phyloP scores from a whole-genome alignment of 331 rosid genomes.

The Acacia concinna region DNA sequence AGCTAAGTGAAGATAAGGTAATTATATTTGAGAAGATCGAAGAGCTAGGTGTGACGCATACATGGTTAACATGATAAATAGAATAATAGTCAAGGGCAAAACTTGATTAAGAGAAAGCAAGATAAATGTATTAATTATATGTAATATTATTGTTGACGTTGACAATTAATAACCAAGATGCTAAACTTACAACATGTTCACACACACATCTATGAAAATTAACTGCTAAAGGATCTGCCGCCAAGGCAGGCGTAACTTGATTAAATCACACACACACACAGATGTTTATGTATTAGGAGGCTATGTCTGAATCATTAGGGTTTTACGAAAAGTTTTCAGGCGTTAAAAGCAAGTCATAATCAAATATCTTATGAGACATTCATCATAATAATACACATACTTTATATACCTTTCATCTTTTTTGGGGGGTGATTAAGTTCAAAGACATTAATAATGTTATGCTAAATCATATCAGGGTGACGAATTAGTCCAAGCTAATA shows the following conservation, averaged over 20 bases:
- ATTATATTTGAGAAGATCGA: slow-evolving; percentile 19
- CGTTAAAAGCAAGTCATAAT: slow-evolving; percentile 30
- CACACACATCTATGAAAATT: slow-evolving; percentile 13
- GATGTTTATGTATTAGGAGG: slow-evolving; percentile 27
- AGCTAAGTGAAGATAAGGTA: background rate
- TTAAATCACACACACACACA: background rate
- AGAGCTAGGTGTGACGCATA: slow-evolving; percentile 13
- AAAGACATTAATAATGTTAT: slow-evolving; percentile 9
- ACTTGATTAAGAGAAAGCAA: slow-evolving; percentile 29
- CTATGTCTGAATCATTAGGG: slow-evolving; percentile 32
- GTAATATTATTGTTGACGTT: slow-evolving; percentile 15
- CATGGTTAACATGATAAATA: slow-evolving; percentile 10
- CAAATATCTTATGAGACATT: slow-evolving; percentile 5
- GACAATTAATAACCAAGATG: slow-evolving; percentile 31
- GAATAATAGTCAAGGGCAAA: background rate
- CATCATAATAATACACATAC: background rate
- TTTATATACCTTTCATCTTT: background rate
- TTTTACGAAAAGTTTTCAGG: slow-evolving; percentile 26
- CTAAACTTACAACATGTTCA: slow-evolving; percentile 30
- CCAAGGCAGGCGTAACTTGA: slow-evolving; percentile 28
- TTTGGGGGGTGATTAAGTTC: background rate
- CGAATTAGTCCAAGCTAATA: slow-evolving; percentile 18
- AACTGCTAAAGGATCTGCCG: slow-evolving; percentile 39
- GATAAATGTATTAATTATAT: background rate
- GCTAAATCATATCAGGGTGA: background rate